Evolutionary conservation across 176 grass and related monocot genomes (phyloP), one percentile per base, ranked within the genome.

Genomic region (Oryza officinalis): DNA sequence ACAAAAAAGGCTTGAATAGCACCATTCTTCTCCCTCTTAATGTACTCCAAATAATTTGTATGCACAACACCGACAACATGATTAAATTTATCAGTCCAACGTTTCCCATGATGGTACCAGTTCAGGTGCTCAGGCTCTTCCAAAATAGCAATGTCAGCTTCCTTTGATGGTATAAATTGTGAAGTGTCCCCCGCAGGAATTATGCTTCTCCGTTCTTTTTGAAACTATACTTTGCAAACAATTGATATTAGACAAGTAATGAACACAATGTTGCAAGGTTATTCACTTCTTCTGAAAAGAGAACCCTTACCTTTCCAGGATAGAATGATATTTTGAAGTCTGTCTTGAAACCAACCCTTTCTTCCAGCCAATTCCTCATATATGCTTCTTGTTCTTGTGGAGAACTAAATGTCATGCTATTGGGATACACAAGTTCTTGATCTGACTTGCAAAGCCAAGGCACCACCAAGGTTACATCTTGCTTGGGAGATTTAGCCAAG

Each of bases 31-130:
- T 98, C 95, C 67, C 95, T 90, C 81, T 98, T 98, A 72, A 98
- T 93, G 57, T 95, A 98, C 63, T 95, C 95, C 26, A 98, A 82
- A 82, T 98, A 98, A 76, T 98, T 98, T 71, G 95, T 98, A 69
- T 98, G 95, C 35, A 98, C 92, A 49, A 98, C 85, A 86, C 95
- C 95, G 12, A 98, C 87, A 12, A 98, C 95, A 80, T 95, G 92
- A 87, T 98, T 93, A 66, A 98, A 98, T 68, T 93, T 98, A 77
- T 95, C 89, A 20, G 90, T 98, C 95, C 95, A 98, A 20, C 95
- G 89, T 52, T 93, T 94, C 59, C 95, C 95, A 80, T 98, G 95
- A 75, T 98, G 95, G 81, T 98, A 98, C 95, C 95, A 98, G 84
- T 94, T 98, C 59, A 95, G 83, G 64, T 98, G 95, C 85, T 98